phyloP scores from a whole-genome alignment of 768 basidiomycete genomes.

The Lactarius pseudohatsudake region DNA sequence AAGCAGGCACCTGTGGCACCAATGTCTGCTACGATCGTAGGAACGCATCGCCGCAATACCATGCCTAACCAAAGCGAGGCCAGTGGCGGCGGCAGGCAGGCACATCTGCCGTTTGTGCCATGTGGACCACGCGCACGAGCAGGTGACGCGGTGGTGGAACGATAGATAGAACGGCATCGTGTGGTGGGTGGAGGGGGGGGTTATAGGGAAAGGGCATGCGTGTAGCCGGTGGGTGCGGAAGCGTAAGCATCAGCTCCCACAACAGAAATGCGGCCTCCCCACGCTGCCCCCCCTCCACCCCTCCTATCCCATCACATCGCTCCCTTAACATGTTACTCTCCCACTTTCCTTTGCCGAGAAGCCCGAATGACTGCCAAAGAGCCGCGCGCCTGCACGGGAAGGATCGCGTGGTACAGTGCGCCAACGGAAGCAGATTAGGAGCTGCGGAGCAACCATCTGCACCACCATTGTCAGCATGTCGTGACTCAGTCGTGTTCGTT shows the following conservation, averaged over 20 bases:
- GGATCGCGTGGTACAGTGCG: conserved; percentile 2
- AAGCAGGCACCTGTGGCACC: neutral
- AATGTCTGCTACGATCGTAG: neutral
- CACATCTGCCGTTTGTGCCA: neutral
- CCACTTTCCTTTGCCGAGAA: neutral
- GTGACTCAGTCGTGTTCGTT: neutral
- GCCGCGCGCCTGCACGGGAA: neutral
- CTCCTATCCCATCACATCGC: neutral
- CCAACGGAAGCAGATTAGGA: neutral
- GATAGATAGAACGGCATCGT: neutral
- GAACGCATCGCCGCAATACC: neutral
- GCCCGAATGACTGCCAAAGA: neutral
- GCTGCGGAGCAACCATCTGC: neutral
- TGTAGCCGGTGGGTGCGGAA: no score
- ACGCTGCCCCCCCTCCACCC: neutral
- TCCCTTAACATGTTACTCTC: neutral
- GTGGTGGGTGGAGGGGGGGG: neutral
- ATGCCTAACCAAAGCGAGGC: neutral
- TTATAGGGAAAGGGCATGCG: neutral
- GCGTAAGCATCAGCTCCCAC: neutral
- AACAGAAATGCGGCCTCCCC: neutral
- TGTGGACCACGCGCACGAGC: neutral
- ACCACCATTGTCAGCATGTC: neutral
- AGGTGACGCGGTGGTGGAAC: neutral
- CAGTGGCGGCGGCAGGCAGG: neutral